Conservation (phyloP, 2,329 filamentous ascomycete species). For the Phialemoniopsis sp. region DNA sequence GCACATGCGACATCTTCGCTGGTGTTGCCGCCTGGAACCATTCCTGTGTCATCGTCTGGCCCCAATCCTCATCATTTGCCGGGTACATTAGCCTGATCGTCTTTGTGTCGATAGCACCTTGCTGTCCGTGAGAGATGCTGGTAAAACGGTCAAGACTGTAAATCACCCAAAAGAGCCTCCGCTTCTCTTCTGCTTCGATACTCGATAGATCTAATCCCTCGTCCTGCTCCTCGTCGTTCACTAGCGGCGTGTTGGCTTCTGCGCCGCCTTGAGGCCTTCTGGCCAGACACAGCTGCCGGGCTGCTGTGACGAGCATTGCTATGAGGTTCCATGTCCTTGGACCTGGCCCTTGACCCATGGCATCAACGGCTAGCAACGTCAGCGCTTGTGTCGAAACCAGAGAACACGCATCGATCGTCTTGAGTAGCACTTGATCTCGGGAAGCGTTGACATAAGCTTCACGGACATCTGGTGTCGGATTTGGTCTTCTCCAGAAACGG, state of each 20-base stretch:
- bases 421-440: constrained; percentile 5
- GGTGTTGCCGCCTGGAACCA: constrained; percentile 4
- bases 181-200: constrained; percentile 8
- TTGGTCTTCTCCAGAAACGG: constrained; percentile 5
- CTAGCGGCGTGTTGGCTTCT: constrained; percentile 3
- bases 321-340: constrained; percentile 10
- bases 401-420: constrained; percentile 6
- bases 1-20: background rate
- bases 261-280: background rate
- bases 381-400: constrained; percentile 6
- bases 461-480: background rate
- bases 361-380: constrained; percentile 6
- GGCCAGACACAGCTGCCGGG: constrained; percentile 7
- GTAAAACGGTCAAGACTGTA: constrained; percentile 10
- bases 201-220: background rate
- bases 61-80: constrained; percentile 5
- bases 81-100: constrained; percentile 8
- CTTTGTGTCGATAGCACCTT: constrained; percentile 6
- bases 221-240: background rate
- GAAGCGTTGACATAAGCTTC: constrained; percentile 3
- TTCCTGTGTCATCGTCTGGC: background rate
- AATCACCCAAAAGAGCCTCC: constrained; percentile 9
- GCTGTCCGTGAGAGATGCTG: constrained; percentile 8
- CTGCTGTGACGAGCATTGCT: constrained; percentile 9
- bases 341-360: constrained; percentile 6